Conservation (phyloP, 2,329 filamentous ascomycete species). For the Clonostachys rhizophaga region DNA sequence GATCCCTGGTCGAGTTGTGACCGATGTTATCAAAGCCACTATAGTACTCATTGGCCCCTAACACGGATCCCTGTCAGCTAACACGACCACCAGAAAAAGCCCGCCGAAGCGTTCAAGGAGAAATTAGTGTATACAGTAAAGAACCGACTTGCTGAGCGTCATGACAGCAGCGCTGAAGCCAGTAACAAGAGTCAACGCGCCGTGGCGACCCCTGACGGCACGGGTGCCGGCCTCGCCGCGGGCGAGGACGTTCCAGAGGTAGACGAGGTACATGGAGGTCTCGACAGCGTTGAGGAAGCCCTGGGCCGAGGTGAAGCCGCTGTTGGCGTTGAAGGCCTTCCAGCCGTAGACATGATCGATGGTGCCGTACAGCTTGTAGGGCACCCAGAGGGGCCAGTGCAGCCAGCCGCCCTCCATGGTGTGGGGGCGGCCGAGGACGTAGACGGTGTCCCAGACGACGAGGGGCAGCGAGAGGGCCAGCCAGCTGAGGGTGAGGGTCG, state of each 20-base stretch:
- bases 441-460: conserved; percentile 76
- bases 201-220: conserved; percentile 33
- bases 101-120: not conserved
- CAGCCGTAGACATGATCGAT: conserved; percentile 81
- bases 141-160: conserved; percentile 57
- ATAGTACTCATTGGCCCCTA: conserved; percentile 53
- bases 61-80: not conserved
- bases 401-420: conserved; percentile 74
- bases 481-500: conserved; percentile 56
- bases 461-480: conserved; percentile 70
- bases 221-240: conserved; percentile 10
- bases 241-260: conserved; percentile 39
- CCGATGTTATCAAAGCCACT: conserved; percentile 52
- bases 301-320: conserved; percentile 78
- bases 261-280: conserved; percentile 54
- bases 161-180: conserved; percentile 51
- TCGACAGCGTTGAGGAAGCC: conserved; percentile 64
- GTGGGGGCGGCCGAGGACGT: conserved; percentile 75
- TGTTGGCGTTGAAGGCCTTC: conserved; percentile 60
- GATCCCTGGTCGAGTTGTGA: conserved; percentile 40
- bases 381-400: conserved; percentile 69
- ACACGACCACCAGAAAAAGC: not conserved
- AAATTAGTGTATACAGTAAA: conserved; percentile 45
- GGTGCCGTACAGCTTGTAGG: conserved; percentile 75
- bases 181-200: conserved; percentile 38